Base-by-base conservation (phyloP, 148 eudicot species). In the Pharnaceum exiguum region DNA sequence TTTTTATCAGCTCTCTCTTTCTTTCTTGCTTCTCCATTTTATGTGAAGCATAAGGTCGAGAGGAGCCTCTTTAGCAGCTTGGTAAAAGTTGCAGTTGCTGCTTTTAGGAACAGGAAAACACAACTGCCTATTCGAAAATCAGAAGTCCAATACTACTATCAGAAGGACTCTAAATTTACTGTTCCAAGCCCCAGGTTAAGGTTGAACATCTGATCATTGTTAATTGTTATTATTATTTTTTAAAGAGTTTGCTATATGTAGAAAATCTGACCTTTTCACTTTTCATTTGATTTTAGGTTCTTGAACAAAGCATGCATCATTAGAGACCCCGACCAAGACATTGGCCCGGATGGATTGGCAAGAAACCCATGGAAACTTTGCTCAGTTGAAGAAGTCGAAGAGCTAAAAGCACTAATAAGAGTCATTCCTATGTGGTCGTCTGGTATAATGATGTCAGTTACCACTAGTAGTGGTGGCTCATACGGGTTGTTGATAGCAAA, bases 391-490 rank as follows among this genome's bases (percentile, higher is more conserved):
- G 83, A 85, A 79, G 87, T 83, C 0, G 96, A 85, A 60, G 87
- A 81, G 59, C 74, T 89, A 4, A 89, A 89, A 68, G 70, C 81
- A 15, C 74, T 89, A 9, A 68, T 89, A 10, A 79, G 71, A 70
- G 79, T 89, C 10, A 35, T 81, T 11, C 96, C 96, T 10, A 57
- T 83, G 35, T 89, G 96, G 96, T 85, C 94, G 3, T 43, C 94
- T 2, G 74, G 77, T 12, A 77, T 89, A 57, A 79, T 89, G 78
- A 56, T 77, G 64, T 69, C 94, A 0, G 57, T 89, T 55, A 75
- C 74, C 69, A 58, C 78, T 3, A 77, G 77, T 65, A 85, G 75
- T n/a, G 48, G 75, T n/a, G 48, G 58, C 46, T 50, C 90, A 3
- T 82, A 83, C 42, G 82, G 75, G 0, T 5, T 79, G 12, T 71